Evolutionary conservation across 2,329 filamentous ascomycete species (phyloP), one percentile per base, ranked within the genome.

Genomic region (Calonectria ilicicola): DNA sequence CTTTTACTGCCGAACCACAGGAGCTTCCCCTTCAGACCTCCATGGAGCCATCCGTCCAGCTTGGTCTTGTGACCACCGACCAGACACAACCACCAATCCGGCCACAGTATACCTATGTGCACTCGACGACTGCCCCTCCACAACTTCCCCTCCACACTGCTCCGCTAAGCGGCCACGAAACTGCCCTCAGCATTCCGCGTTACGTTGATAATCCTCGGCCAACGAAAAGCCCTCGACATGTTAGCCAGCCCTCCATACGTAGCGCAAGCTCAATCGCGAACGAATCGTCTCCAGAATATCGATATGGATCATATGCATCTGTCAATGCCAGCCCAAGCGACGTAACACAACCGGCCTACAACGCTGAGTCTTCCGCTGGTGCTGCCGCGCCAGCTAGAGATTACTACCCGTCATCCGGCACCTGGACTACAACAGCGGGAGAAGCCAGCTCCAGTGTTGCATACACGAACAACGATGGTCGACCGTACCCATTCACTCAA

Each of bases 121-220:
- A 87, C 38, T 84, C 87, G 15, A 86, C 87, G 5, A 87, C 88
- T 5, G 86, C 87, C 2, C 85, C 89, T 6, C 84, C 88, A 4
- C 88, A 89, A 58, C 82, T 90, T 5, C 86, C 89, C 82, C 46
- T 86, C 83, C 56, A 81, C 81, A 75, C 81, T 53, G 74, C 82
- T 58, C 73, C 78, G 64, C 77, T 85, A n/a, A 80, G 82, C 44
- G 79, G 79, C 62, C 80, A 85, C 2, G 87, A 89, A 65, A 85
- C 83, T 70, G 84, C 84, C 23, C 84, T 91, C 68, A 89, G 84
- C 77, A 86, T 91, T 56, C 89, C 90, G 14, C 86, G 90, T 74
- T 91, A 91, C 77, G 86, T 91, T 60, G 90, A 91, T 78, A 89
- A 88, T 75, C 85, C 87, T 7, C 86, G 90, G 26, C 89, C 90